These are phyloP conservation scores for Sarocladiaceae sp. DNA, from an alignment of 2,329 filamentous ascomycete species.

Conservation along the genomic window DNA sequence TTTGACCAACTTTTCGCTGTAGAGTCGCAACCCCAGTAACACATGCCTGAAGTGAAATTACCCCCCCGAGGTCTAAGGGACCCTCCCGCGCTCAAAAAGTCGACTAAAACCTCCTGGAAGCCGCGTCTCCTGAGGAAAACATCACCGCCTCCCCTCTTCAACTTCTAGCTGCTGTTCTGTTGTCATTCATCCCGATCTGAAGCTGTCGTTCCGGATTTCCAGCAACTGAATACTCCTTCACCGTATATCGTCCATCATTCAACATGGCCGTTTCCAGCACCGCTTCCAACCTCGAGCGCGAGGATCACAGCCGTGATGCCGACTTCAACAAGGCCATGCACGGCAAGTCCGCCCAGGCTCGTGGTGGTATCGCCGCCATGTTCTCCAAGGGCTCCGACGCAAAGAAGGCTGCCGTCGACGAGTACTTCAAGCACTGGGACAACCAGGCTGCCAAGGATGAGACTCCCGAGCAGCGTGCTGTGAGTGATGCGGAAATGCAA, in stretches of 20 bases:
- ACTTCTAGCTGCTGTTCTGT: background rate
- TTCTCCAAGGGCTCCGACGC: constrained; percentile 72
- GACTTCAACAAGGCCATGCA: constrained; percentile 89
- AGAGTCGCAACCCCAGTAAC: background rate
- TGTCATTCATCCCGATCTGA: too few relatives aligned
- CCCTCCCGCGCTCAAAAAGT: constrained; percentile 6
- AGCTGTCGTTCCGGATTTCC: too few relatives aligned
- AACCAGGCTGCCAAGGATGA: constrained; percentile 75
- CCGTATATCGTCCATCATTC: constrained; percentile 20
- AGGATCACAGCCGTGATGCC: constrained; percentile 82
- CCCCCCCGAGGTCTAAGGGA: background rate
- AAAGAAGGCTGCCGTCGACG: constrained; percentile 77
- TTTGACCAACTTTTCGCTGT: constrained; percentile 3
- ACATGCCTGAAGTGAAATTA: constrained; percentile 4
- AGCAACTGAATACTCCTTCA: constrained; percentile 10
- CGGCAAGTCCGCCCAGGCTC: constrained; percentile 62
- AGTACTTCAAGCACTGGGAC: constrained; percentile 97
- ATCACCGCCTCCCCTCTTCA: background rate
- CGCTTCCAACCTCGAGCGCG: constrained; percentile 60
- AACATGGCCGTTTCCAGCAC: constrained; percentile 40
- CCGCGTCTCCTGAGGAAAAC: background rate
- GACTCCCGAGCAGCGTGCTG: constrained; percentile 77
- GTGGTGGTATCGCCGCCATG: constrained; percentile 78
- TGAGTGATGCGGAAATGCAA: constrained; percentile 33
- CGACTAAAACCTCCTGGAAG: constrained; percentile 8